phyloP scores from a whole-genome alignment of 768 basidiomycete species.

The Gloeopeniophorella convolvens region DNA sequence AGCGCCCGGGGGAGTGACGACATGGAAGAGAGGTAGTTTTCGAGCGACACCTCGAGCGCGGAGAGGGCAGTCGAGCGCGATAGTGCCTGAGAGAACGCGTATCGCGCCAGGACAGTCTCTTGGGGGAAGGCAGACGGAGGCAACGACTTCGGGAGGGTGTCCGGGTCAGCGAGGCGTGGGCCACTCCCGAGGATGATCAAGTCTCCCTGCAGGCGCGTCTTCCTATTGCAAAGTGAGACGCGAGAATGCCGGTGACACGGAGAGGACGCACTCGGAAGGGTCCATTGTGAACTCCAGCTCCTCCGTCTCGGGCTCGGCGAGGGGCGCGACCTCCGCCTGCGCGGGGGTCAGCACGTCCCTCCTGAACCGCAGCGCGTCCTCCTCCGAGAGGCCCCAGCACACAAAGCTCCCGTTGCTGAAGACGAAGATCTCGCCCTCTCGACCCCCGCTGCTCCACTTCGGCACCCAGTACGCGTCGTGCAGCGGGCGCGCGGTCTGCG shows the following conservation, averaged over 20 bases:
- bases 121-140: conserved; percentile 51
- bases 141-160: conserved; percentile 38
- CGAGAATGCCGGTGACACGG: background rate
- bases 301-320: conserved; percentile 73
- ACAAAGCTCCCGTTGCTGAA: conserved; percentile 87
- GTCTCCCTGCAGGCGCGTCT: conserved; percentile 86
- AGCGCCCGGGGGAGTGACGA: conserved; percentile 71
- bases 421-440: conserved; percentile 79
- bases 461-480: conserved; percentile 82
- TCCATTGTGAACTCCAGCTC: conserved; percentile 92
- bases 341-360: conserved; percentile 50
- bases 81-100: conserved; percentile 87
- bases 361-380: conserved; percentile 64
- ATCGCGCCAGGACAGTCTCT: conserved; percentile 76
- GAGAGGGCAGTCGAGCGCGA: conserved; percentile 85
- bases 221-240: conserved; percentile 36
- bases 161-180: conserved; percentile 48
- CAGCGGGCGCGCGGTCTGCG: conserved; percentile 47
- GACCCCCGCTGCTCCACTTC: conserved; percentile 45
- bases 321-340: conserved; percentile 54
- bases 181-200: conserved; percentile 81
- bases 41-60: conserved; percentile 78
- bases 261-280: conserved; percentile 63
- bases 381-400: conserved; percentile 81
- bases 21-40: conserved; percentile 78